Conservation (phyloP, 345 rosid species). For the Arabis alpina region DNA sequence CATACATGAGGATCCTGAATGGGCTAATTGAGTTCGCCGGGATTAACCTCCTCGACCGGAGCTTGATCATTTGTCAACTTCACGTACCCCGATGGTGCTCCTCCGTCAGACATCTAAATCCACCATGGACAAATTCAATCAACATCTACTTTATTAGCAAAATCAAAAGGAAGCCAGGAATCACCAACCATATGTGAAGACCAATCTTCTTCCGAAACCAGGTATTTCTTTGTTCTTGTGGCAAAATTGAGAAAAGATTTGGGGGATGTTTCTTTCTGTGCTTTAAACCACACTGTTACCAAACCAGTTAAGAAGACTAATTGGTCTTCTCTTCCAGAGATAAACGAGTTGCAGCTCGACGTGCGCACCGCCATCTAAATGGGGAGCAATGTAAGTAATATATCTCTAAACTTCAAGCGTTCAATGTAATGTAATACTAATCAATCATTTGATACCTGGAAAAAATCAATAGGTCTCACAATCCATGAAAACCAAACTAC, state of each 20-base stretch:
- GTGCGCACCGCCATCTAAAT: too few species aligned
- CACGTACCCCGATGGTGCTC: slow-evolving; percentile 73
- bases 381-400: too few species aligned
- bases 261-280: not conserved
- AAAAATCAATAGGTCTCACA: too few species aligned
- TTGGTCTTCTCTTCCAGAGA: slow-evolving; percentile 28
- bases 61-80: slow-evolving; percentile 82
- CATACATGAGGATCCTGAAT: slow-evolving; percentile 90
- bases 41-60: slow-evolving; percentile 71
- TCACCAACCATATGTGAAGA: slow-evolving; percentile 10
- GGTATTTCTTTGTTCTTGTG: not conserved
- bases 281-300: slow-evolving; percentile 30
- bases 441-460: too few species aligned
- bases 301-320: slow-evolving; percentile 19
- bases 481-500: too few species aligned
- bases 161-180: not conserved
- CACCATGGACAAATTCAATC: slow-evolving; percentile 10
- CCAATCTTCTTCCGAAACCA: slow-evolving; percentile 12
- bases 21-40: slow-evolving; percentile 98
- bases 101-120: slow-evolving; percentile 78
- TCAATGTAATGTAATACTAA: too few species aligned
- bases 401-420: too few species aligned
- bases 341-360: too few species aligned
- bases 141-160: not conserved
- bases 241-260: not conserved